phyloP scores from a whole-genome alignment of 768 basidiomycete genomes.

The Naganishia kalamii region DNA sequence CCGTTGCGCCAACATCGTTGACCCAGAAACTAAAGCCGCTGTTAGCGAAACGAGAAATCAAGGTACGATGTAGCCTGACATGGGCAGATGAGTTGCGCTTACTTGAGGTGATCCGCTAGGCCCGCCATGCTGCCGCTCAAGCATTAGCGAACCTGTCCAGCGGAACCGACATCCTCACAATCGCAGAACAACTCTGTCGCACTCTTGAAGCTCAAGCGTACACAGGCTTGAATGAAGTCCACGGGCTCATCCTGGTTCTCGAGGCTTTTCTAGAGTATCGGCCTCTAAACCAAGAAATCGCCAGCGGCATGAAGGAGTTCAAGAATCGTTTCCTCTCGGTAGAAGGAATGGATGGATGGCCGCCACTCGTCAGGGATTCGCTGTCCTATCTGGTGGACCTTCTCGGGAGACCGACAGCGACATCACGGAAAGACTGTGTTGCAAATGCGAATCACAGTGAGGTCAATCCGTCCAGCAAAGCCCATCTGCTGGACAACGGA shows the following conservation, averaged over 20 bases:
- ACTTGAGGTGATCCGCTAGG: background rate
- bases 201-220: background rate
- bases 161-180: background rate
- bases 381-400: background rate
- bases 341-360: background rate
- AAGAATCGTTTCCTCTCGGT: background rate
- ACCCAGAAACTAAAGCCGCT: background rate
- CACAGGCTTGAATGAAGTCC: background rate
- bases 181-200: background rate
- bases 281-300: background rate
- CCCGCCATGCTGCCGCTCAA: constrained; percentile 19
- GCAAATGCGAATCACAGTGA: too few relatives aligned
- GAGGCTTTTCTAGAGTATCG: background rate
- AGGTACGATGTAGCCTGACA: too few relatives aligned
- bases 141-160: constrained; percentile 2
- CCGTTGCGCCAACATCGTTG: background rate
- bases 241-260: constrained; percentile 8
- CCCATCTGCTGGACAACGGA: too few relatives aligned
- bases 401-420: background rate
- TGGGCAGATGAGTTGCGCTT: background rate
- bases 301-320: background rate
- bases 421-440: background rate
- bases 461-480: too few relatives aligned
- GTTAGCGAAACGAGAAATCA: constrained; percentile 11
- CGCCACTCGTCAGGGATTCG: background rate